A percentile compares a stretch with the other conserved stretches of the same genome.
phyloP scores from a whole-genome alignment of 1,139 yeast genomes.

The Candida tetrigidarum region DNA sequence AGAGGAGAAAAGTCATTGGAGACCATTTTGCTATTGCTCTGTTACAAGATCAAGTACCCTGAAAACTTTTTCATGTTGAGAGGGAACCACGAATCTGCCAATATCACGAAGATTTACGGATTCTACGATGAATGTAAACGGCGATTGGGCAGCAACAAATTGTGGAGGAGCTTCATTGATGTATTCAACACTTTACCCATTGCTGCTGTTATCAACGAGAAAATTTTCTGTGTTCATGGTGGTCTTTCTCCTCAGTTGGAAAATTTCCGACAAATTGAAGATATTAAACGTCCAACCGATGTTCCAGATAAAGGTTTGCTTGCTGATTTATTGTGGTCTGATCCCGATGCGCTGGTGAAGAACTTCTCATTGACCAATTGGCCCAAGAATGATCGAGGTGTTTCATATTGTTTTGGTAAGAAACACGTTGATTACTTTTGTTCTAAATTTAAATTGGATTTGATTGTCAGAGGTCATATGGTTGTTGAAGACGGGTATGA shows the following conservation, averaged over 20 bases:
- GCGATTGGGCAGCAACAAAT: slow-evolving; percentile 59
- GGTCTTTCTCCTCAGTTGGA: slow-evolving; percentile 81
- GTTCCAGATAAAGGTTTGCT: slow-evolving; percentile 83
- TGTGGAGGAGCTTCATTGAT: slow-evolving; percentile 80
- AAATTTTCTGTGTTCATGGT: slow-evolving; percentile 88
- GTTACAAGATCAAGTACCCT: slow-evolving; percentile 95
- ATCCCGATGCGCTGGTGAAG: slow-evolving; percentile 69
- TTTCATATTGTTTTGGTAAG: slow-evolving; percentile 78
- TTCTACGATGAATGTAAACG: slow-evolving; percentile 97
- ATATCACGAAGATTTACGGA: slow-evolving; percentile 93
- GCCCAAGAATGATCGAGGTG: slow-evolving; percentile 89
- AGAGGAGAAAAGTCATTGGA: slow-evolving; percentile 95
- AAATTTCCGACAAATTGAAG: slow-evolving; percentile 67
- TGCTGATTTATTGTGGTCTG: slow-evolving; percentile 88
- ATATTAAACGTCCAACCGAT: slow-evolving; percentile 81
- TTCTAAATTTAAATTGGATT: slow-evolving; percentile 70
- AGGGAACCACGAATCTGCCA: slow-evolving; percentile 98
- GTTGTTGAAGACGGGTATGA: slow-evolving; percentile 99
- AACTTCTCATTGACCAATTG: slow-evolving; percentile 53
- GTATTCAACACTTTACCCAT: slow-evolving; percentile 86
- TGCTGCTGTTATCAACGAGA: slow-evolving; percentile 85
- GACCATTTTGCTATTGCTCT: slow-evolving; percentile 79
- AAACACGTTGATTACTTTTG: slow-evolving; percentile 76
- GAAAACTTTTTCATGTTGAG: slow-evolving; percentile 91
- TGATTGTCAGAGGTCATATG: slow-evolving; percentile 89